Evolutionary conservation across 768 basidiomycete genomes (phyloP).

Genomic region (Leccinum ochraceum): DNA sequence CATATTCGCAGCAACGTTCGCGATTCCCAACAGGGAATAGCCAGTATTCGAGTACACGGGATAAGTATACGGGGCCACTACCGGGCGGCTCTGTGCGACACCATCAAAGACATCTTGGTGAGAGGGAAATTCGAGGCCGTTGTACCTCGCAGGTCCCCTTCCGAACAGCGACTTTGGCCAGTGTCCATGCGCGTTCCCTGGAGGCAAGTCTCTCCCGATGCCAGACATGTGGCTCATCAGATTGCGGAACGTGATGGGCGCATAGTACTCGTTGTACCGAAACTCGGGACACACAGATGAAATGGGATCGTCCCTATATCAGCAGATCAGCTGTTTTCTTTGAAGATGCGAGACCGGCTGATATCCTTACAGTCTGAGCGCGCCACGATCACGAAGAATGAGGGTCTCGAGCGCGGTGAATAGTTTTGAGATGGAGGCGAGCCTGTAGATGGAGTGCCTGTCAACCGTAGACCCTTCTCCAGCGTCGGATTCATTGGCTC

Average conservation of each 20-base stretch:
- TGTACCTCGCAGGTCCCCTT: slow-evolving; percentile 29
- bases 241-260: slow-evolving; percentile 41
- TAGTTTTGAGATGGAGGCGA: slow-evolving; percentile 54
- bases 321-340: background rate
- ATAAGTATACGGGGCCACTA: slow-evolving; percentile 45
- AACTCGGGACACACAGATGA: slow-evolving; percentile 29
- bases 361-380: slow-evolving; percentile 37
- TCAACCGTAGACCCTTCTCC: slow-evolving; percentile 29
- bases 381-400: slow-evolving; percentile 48
- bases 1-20: slow-evolving; percentile 36
- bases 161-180: slow-evolving; percentile 44
- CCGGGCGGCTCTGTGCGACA: slow-evolving; percentile 39
- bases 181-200: slow-evolving; percentile 29
- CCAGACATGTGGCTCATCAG: slow-evolving; percentile 43
- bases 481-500: slow-evolving; percentile 44
- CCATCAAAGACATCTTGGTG: slow-evolving; percentile 36
- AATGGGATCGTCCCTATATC: slow-evolving; percentile 50
- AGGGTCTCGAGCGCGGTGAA: slow-evolving; percentile 50
- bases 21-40: slow-evolving; percentile 36
- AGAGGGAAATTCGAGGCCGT: slow-evolving; percentile 34
- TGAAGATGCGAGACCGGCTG: background rate
- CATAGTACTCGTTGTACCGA: slow-evolving; percentile 20
- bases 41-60: slow-evolving; percentile 46
- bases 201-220: slow-evolving; percentile 38
- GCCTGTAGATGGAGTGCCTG: slow-evolving; percentile 50